Evolutionary conservation across 768 basidiomycete genomes (phyloP), one percentile per base, ranked within the genome.

Genomic region (Pleurotus pulmonarius): DNA sequence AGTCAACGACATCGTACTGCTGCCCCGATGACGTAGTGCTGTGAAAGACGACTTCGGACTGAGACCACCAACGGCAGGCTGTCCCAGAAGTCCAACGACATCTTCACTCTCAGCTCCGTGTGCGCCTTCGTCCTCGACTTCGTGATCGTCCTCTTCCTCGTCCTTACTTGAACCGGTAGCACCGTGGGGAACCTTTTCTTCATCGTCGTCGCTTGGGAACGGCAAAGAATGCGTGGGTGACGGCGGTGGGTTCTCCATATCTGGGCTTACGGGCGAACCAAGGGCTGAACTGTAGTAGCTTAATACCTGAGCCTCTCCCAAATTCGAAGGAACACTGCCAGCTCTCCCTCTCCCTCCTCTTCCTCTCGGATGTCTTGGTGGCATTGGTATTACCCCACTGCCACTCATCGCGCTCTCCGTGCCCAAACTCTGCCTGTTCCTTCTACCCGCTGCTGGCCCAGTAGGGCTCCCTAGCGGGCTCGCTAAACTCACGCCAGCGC

Each of bases 91-190:
- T 3, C 84, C 86, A 37, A 87, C 79, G 47, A 75, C 74, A 62
- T 87, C 85, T 41, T 85, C 83, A 37, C 77, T 75, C 65, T 87
- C 85, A n/a, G 76, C 82, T 40, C 78, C 85, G 37, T 82, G 75
- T 3, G 75, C 74, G 3, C 79, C 80, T 49, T 83, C 84, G 16
- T 78, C 76, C 57, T 77, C 76, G 58, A 69, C 70, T 1, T 67
- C 68, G 1, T 70, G 71, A 8, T 65, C 64, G 16, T 65, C 63
- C 13, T 64, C n/a, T n/a, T n/a, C n/a, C n/a, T n/a, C n/a, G n/a
- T n/a, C 63, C 15, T 62, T 60, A 46, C 68, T 71, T 41, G 58
- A 58, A 5, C 58, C 67, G 18, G 61, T 51, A 38, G 49, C 58
- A n/a, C 26, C 70, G 63, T 41, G 65, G 61, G 48, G 29, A 34